phyloP scores from a whole-genome alignment of 2,329 filamentous ascomycete genomes.

The Elsinoe arachidis region DNA sequence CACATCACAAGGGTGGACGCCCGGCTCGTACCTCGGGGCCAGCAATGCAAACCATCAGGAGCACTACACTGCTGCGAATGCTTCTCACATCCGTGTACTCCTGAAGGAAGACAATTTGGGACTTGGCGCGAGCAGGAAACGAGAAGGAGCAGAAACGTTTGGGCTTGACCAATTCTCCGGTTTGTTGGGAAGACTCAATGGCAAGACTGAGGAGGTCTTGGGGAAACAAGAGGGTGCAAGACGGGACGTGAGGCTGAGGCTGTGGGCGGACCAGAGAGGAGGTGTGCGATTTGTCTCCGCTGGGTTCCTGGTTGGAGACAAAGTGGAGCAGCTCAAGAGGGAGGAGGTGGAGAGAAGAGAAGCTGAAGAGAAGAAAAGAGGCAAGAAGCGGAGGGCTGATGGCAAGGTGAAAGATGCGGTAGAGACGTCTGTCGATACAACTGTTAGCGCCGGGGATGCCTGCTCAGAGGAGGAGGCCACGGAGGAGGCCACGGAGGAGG shows the following conservation, averaged over 20 bases:
- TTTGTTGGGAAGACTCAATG: conserved; percentile 80
- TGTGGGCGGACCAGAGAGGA: conserved; percentile 67
- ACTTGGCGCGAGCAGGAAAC: conserved; percentile 70
- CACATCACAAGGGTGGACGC: conserved; percentile 79
- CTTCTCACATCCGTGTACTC: conserved; percentile 74
- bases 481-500: conserved; percentile 20
- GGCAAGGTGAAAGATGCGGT: not conserved
- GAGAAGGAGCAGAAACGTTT: conserved; percentile 61
- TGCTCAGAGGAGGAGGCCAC: conserved; percentile 14
- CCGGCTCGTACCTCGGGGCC: conserved; percentile 73
- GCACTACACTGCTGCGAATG: conserved; percentile 69
- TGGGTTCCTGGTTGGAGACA: conserved; percentile 60
- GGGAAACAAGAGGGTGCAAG: conserved; percentile 60
- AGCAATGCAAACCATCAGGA: conserved; percentile 65
- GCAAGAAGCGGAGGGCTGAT: conserved; percentile 19
- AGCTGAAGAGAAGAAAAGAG: conserved; percentile 23
- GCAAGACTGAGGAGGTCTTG: conserved; percentile 66
- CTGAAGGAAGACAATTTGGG: conserved; percentile 89
- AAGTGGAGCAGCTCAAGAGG: conserved; percentile 42
- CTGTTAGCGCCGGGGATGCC: no score
- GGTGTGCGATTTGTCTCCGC: conserved; percentile 78
- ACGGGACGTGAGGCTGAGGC: conserved; percentile 61
- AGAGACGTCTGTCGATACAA: not conserved
- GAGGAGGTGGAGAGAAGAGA: conserved; percentile 33
- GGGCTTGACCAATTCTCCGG: conserved; percentile 82